These are phyloP conservation scores for Apiospora rasikravindrae DNA, from an alignment of 2,329 filamentous ascomycete genomes.

Conservation along the genomic window DNA sequence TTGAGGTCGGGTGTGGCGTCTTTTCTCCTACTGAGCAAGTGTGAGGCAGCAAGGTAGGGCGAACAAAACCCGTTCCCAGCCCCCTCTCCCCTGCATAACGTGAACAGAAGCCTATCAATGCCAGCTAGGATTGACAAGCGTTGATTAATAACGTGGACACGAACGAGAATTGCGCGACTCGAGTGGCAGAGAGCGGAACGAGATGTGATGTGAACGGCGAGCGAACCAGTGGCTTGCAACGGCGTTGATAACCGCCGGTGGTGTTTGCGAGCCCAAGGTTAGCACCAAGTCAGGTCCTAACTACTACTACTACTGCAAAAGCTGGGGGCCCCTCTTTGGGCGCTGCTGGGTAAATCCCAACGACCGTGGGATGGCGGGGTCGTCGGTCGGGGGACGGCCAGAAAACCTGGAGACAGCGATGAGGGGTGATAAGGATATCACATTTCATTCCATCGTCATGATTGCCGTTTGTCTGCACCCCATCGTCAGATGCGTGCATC, in stretches of 20 bases:
- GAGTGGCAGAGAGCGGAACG: neutral
- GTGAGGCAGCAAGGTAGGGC: neutral
- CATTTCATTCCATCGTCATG: conserved; percentile 2
- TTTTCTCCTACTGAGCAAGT: neutral
- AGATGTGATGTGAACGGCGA: conserved; percentile 2
- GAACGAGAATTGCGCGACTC: too few species aligned
- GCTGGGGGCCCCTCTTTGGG: neutral
- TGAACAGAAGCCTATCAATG: neutral
- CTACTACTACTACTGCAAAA: neutral
- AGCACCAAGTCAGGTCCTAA: neutral
- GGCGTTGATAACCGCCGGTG: neutral
- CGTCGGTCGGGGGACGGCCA: neutral
- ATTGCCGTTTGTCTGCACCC: neutral
- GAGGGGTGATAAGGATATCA: conserved; percentile 24
- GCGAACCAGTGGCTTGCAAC: neutral
- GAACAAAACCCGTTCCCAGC: neutral
- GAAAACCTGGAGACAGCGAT: conserved; percentile 9
- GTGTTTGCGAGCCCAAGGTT: neutral
- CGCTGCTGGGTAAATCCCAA: neutral
- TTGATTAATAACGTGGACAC: neutral
- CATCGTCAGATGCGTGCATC: neutral
- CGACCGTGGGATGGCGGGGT: conserved; percentile 19
- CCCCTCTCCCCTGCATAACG: neutral
- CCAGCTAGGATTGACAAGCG: neutral
- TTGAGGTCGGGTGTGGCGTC: neutral